A percentile compares a stretch with the other conserved stretches of the same genome.
phyloP scores from a whole-genome alignment of 148 eudicot species.

The Amaranthus palmeri region DNA sequence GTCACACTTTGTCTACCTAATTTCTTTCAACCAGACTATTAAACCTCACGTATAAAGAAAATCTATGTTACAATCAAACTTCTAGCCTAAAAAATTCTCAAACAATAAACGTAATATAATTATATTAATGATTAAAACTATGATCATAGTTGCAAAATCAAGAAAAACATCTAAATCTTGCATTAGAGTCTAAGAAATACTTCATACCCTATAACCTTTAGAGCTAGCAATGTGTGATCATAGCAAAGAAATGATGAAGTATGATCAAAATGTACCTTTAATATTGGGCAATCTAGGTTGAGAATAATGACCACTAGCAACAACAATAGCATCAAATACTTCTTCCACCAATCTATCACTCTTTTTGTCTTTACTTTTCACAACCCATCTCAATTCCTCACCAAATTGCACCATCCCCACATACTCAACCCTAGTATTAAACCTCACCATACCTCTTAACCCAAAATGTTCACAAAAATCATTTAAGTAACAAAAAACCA shows the following conservation, averaged over 20 bases:
- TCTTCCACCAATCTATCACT: conserved; percentile 45
- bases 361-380: conserved; percentile 42
- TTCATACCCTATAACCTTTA: background rate
- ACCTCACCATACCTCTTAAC: conserved; percentile 65
- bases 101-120: too few species aligned
- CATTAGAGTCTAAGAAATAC: conserved; percentile 19
- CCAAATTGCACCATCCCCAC: conserved; percentile 48
- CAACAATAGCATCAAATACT: conserved; percentile 76
- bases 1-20: too few species aligned
- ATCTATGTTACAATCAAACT: too few species aligned
- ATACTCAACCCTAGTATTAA: conserved; percentile 62
- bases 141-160: too few species aligned
- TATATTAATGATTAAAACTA: too few species aligned
- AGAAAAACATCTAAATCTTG: conserved; percentile 6
- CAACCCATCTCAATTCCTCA: conserved; percentile 54
- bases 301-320: conserved; percentile 79
- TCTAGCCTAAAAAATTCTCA: too few species aligned
- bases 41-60: too few species aligned
- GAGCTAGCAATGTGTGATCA: conserved; percentile 3
- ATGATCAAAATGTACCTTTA: conserved; percentile 36
- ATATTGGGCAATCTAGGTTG: conserved; percentile 66
- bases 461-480: conserved; percentile 69
- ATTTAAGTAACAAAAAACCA: conserved; percentile 47
- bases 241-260: background rate
- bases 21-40: too few species aligned